Percentiles rank a stretch among this genome's conserved stretches.
phyloP scores from a whole-genome alignment of 2,329 filamentous ascomycete species.

The Penicillium psychrosexuale region DNA sequence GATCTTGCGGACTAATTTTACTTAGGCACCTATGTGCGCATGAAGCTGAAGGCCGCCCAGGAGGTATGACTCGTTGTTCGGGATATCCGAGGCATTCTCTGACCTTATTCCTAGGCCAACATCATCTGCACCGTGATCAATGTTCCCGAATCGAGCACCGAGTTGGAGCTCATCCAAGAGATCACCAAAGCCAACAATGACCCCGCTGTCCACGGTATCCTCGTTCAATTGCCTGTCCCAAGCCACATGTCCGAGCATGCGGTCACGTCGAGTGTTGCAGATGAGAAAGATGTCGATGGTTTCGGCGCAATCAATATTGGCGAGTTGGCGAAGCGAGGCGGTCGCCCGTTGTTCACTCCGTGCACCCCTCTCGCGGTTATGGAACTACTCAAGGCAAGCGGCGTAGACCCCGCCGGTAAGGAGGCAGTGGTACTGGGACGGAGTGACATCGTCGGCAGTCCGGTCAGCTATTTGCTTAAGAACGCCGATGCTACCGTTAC shows the following conservation, averaged over 20 bases:
- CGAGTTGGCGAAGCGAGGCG: constrained; percentile 92
- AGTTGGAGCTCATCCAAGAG: constrained; percentile 80
- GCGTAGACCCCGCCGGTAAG: constrained; percentile 81
- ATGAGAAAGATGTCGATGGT: constrained; percentile 96
- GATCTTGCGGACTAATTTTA: not conserved
- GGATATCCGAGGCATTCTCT: constrained; percentile 3
- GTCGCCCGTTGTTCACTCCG: constrained; percentile 81
- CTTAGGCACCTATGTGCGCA: constrained; percentile 92
- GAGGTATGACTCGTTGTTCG: constrained; percentile 57
- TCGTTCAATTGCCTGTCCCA: constrained; percentile 90
- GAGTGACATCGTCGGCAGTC: constrained; percentile 96
- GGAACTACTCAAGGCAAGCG: constrained; percentile 80
- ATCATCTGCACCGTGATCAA: constrained; percentile 85
- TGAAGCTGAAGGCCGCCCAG: constrained; percentile 96
- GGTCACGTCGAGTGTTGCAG: constrained; percentile 83
- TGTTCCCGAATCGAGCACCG: constrained; percentile 74
- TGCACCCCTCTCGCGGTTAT: constrained; percentile 98
- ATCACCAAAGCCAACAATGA: constrained; percentile 84
- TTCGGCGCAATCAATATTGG: constrained; percentile 94
- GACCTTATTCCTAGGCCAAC: constrained; percentile 61
- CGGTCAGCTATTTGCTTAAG: constrained; percentile 91
- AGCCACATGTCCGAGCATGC: constrained; percentile 85
- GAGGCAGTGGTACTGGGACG: constrained; percentile 90
- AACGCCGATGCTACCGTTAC: constrained; percentile 97
- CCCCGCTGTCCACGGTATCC: constrained; percentile 78